Evolutionary conservation across 169 alveolate genomes (phyloP).

Genomic region (Fabrea salina): DNA sequence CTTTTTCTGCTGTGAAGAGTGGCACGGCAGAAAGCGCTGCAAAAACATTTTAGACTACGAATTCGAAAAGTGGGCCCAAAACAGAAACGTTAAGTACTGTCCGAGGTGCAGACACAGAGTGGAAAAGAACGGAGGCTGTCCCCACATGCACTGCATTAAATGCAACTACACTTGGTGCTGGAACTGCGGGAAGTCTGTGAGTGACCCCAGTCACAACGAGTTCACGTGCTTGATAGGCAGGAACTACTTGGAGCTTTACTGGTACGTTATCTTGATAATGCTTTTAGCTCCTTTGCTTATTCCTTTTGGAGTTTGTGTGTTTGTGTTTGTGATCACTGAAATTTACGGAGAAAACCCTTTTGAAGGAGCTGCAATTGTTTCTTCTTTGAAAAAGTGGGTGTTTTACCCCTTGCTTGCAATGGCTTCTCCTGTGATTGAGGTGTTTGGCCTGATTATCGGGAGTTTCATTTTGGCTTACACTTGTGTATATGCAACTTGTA

Average conservation of each 20-base stretch:
- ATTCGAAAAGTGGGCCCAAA: slow-evolving; percentile 42
- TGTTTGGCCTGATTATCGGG: neutral
- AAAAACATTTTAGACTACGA: slow-evolving; percentile 35
- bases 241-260: neutral
- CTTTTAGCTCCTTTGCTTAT: neutral
- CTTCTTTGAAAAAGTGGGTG: neutral
- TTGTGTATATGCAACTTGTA: neutral
- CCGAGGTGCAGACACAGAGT: slow-evolving; percentile 47
- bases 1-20: slow-evolving; percentile 38
- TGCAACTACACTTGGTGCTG: slow-evolving; percentile 55
- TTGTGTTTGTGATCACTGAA: neutral
- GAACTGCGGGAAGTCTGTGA: slow-evolving; percentile 37
- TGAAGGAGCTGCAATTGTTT: neutral
- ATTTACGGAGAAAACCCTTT: neutral
- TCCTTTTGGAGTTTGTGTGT: neutral
- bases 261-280: neutral
- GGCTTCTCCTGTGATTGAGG: neutral
- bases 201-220: neutral
- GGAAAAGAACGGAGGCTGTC: slow-evolving; percentile 53
- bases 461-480: neutral
- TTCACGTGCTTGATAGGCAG: slow-evolving; percentile 9
- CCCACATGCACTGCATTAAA: slow-evolving; percentile 48
- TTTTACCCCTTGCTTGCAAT: neutral
- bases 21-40: slow-evolving; percentile 46
- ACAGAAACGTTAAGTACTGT: slow-evolving; percentile 39